Conservation (phyloP, 176 grass and related monocot genomes). For the Lolium multiflorum region DNA sequence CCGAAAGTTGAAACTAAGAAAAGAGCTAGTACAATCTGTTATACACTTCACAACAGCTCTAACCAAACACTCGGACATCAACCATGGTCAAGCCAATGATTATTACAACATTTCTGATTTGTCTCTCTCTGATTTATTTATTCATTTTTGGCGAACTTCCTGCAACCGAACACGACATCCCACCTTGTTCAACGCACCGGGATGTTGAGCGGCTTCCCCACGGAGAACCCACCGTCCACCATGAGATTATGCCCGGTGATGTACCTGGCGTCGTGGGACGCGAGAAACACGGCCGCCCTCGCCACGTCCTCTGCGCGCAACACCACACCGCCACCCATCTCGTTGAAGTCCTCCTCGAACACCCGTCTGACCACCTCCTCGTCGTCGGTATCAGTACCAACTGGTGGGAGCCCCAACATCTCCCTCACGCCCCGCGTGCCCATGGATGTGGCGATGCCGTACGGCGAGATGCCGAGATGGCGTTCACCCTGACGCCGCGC, state of each 20-base stretch:
- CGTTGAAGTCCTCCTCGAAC: constrained; percentile 8
- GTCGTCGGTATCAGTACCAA: not conserved
- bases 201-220: not conserved
- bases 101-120: too few relatives aligned
- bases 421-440: not conserved
- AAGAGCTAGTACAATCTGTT: too few relatives aligned
- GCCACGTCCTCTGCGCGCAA: constrained; percentile 10
- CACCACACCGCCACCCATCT: constrained; percentile 20
- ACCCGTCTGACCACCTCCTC: not conserved
- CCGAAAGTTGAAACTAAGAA: too few relatives aligned
- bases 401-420: not conserved
- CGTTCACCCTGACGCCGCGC: constrained; percentile 42
- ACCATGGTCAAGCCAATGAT: too few relatives aligned
- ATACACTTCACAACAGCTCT: too few relatives aligned
- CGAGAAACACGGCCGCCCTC: constrained; percentile 11
- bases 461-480: constrained; percentile 42
- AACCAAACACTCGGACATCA: too few relatives aligned
- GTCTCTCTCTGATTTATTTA: too few relatives aligned
- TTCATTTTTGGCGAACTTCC: not conserved
- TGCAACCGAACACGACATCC: not conserved
- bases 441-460: constrained; percentile 27
- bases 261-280: constrained; percentile 4
- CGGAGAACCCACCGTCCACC: constrained; percentile 17
- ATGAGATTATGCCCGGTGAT: constrained; percentile 15
- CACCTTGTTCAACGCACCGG: not conserved